Evolutionary conservation across 768 basidiomycete genomes (phyloP).

Genomic region (Auriculariales sp.): DNA sequence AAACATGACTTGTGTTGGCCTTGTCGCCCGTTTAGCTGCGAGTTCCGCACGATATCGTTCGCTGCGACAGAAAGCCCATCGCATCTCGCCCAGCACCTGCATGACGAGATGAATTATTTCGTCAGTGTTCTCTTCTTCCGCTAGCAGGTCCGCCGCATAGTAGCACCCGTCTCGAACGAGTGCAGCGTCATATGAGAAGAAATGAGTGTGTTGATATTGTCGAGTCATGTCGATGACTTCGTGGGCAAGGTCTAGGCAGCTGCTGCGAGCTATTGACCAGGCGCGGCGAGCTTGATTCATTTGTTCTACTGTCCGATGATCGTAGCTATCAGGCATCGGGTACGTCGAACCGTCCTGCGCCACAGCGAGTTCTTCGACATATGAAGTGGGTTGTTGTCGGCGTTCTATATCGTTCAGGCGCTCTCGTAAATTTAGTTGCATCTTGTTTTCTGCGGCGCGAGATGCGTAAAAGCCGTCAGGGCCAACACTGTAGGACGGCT

Average conservation of each 20-base stretch:
- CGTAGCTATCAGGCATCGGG: too few species aligned
- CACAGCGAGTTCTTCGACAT: neutral
- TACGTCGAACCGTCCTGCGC: neutral
- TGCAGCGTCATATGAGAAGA: conserved; percentile 79
- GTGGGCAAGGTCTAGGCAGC: conserved; percentile 30
- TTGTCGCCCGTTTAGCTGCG: conserved; percentile 12
- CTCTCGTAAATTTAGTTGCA: too few species aligned
- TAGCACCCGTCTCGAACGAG: conserved; percentile 82
- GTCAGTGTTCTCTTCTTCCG: conserved; percentile 33
- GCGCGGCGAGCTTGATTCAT: too few species aligned
- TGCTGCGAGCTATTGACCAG: conserved; percentile 28
- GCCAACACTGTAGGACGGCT: neutral
- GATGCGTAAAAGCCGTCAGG: neutral
- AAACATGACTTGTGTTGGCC: too few species aligned
- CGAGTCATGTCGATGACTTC: conserved; percentile 33
- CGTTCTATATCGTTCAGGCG: neutral
- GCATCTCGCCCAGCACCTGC: conserved; percentile 63
- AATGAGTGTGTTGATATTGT: conserved; percentile 34
- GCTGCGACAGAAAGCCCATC: conserved; percentile 66
- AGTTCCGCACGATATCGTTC: conserved; percentile 28
- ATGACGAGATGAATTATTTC: conserved; percentile 48
- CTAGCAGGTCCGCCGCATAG: conserved; percentile 69
- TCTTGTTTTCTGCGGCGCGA: neutral
- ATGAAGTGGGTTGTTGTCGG: neutral
- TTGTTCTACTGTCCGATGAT: too few species aligned